Evolutionary conservation across 1,284 basidiomycete species (phyloP), one percentile per base, ranked within the genome.

Genomic region (Austroboletus niveus): DNA sequence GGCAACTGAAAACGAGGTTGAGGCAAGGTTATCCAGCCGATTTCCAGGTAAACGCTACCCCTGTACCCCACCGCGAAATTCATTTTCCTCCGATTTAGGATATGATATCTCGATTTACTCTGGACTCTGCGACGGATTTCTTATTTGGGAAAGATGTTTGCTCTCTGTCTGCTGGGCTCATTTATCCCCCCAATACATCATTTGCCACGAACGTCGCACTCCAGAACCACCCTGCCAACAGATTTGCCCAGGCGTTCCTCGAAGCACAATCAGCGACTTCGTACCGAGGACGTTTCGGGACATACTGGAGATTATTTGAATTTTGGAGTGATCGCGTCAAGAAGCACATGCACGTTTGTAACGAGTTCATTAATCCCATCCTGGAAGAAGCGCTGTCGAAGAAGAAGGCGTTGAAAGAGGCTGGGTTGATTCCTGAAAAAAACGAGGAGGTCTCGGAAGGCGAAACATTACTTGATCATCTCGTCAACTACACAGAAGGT

Each of bases 11-110:
- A 45, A 53, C 65, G 29, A 71, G 78, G 8, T 61, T 78, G 38
- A 62, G 59, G 12, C 66, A 72, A 47, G 77, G 75, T 0, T 63
- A 75, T 49, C 62, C 80, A 1, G 66, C 82, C 2, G 81, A 85
- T 56, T 78, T 84, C 54, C 61, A 81, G 75, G 77, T 64, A 8
- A 48, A 4, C 15, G n/a, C n/a, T 7, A 9, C 3, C 24, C 11
- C 7, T 24, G n/a, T 52, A 22, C 1, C 22, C 22, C 14, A 20
- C 9, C 17, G 15, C 27, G 27, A 29, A 17, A 4, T 44, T 58
- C 12, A 54, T n/a, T 14, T n/a, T 31, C 7, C 6, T 11, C 12
- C 11, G 14, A 29, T 45, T 11, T 38, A 72, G 72, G 71, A 74
- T 41, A 59, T 71, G 56, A 56, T 68, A n/a, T 65, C 62, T 8